Conservation (phyloP, 2,329 filamentous ascomycete species). For the Teratosphaeria pseudoeucalypti region DNA sequence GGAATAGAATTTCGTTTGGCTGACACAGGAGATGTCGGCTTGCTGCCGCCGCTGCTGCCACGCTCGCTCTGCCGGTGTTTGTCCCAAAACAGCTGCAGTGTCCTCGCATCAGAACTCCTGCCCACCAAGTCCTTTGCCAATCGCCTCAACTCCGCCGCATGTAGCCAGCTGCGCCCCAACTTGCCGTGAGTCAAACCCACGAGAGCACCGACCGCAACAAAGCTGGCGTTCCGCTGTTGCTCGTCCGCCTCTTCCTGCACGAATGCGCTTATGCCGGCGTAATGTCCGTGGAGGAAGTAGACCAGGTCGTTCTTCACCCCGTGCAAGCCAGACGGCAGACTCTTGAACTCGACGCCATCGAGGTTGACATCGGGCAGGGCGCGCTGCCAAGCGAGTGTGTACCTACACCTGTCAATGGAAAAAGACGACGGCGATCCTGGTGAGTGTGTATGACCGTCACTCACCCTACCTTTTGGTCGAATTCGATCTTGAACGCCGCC, state of each 20-base stretch:
- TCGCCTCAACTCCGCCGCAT: slow-evolving; percentile 64
- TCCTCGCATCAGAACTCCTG: slow-evolving; percentile 50
- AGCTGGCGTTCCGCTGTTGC: slow-evolving; percentile 73
- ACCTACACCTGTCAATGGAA: slow-evolving; percentile 19
- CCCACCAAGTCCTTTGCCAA: slow-evolving; percentile 60
- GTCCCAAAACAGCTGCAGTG: slow-evolving; percentile 75
- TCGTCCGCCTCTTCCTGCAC: slow-evolving; percentile 72
- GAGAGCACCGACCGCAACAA: slow-evolving; percentile 83
- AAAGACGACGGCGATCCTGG: too few relatives aligned
- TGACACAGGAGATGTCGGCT: slow-evolving; percentile 14
- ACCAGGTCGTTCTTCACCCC: slow-evolving; percentile 75
- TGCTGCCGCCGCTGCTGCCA: not conserved
- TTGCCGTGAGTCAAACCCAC: slow-evolving; percentile 81
- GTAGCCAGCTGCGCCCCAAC: slow-evolving; percentile 79
- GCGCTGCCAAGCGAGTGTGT: slow-evolving; percentile 81
- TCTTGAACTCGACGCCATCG: slow-evolving; percentile 89
- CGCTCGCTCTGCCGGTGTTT: slow-evolving; percentile 37
- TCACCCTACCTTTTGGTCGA: slow-evolving; percentile 28
- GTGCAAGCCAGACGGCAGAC: slow-evolving; percentile 84
- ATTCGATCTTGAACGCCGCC: slow-evolving; percentile 27
- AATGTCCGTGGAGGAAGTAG: slow-evolving; percentile 77
- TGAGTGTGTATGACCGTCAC: too few relatives aligned
- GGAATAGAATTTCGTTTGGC: slow-evolving; percentile 15
- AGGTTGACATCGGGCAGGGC: slow-evolving; percentile 55
- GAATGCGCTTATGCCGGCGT: slow-evolving; percentile 87